Base-by-base conservation (phyloP, 306 rosid species). In the Prinsepia uniflora region DNA sequence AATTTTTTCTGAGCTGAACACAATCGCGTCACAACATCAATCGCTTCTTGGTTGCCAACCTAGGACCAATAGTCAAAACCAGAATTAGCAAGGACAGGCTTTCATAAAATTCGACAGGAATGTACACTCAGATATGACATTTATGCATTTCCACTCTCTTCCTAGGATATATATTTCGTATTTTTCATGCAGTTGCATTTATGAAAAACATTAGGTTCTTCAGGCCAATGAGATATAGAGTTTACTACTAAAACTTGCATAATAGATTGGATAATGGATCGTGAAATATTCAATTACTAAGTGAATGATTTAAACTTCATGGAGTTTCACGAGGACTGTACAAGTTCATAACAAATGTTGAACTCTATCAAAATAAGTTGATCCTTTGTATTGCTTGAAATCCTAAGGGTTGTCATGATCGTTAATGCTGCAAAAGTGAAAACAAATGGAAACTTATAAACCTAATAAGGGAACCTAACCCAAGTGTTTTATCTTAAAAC, bases 41-140 rank as follows among this genome's bases (percentile, higher is more conserved):
- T 57, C 20, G 83, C 79, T 81, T 88, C 93, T 81, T 88, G 93
- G 67, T 75, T 83, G 55, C 76, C 79, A 65, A 88, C 93, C 90
- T 88, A 63, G 48, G 61, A 24, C 61, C 73, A 67, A 45, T 7
- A 24, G 60, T 17, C 57, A 50, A 48, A 58, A 56, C 40, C 18
- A 72, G 45, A 72, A 49, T 70, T 22, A 65, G 43, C 8, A 52
- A 45, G 50, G 36, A 63, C 24, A 14, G 53, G 24, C 22, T 40
- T 52, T 68, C 63, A 19, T 36, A 52, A 67, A 8, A 34, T 4
- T 49, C 10, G 9, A 34, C 45, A 22, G 57, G 41, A 65, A 71
- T 45, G 34, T 36, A 8, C 49, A 20, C 22, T 4, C 10, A 12
- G 34, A 20, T 20, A 57, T 58, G 54, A 45, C 72, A 71, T 30